Evolutionary conservation across 1,139 yeast species (phyloP), one percentile per base, ranked within the genome.

Genomic region (Candida glucosophila): DNA sequence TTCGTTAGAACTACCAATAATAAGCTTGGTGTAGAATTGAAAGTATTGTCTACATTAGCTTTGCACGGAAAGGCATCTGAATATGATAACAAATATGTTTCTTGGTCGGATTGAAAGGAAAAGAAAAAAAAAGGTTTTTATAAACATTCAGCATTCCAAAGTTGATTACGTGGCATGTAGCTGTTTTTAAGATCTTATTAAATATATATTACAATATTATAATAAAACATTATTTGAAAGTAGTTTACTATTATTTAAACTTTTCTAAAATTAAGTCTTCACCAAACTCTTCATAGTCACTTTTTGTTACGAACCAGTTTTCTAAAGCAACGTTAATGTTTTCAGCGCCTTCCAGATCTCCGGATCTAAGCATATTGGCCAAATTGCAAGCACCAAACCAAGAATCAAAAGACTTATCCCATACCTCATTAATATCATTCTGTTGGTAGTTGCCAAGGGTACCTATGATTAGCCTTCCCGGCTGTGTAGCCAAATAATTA

Each of bases 331-430:
- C 58, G 32, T 55, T 56, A 23, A 51, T 53, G 22, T 55, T 58
- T 19, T 64, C 65, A 24, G 67, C 58, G 19, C 58, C 63, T 21
- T 47, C 52, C 9, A 53, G 54, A 28, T 51, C 56, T 35, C 55
- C 55, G 17, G 61, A 68, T 32, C 59, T 59, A 37, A 64, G 47
- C 70, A 64, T 64, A 32, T 65, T 61, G 11, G 79, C 72, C 40
- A 76, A 60, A 35, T 73, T 71, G 36, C 76, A 67, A 2, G 83
- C 82, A 21, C 85, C 85, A 19, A 73, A 44, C 85, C 85, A 77
- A 10, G 68, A 62, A 22, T 77, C 70, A 35, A 65, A 67, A 31
- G 58, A 67, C 40, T 74, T 64, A 37, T 76, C 82, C 64, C 68
- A 62, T 11, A 49, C 41, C 26, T 63, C 67, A 29, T 48, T 47